Evolutionary conservation across 495 filamentous ascomycete genomes (phyloP).

Genomic region (Patellaria atrata): DNA sequence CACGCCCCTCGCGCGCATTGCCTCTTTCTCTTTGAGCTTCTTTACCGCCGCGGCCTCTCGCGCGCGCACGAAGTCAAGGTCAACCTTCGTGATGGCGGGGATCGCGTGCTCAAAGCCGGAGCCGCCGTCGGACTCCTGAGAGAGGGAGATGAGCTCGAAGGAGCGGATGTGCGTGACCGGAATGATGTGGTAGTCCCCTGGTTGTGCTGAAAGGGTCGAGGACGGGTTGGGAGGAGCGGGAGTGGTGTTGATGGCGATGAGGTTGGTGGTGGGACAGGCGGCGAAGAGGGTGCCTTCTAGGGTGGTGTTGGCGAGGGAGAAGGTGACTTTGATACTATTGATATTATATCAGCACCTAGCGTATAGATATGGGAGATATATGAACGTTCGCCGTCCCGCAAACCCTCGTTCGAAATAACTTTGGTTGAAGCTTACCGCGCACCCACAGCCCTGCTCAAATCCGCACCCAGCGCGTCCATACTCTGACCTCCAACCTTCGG

Average conservation of each 20-base stretch:
- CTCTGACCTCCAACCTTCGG: slow-evolving; percentile 20
- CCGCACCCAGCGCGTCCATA: slow-evolving; percentile 21
- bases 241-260: slow-evolving; percentile 45
- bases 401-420: too few species aligned
- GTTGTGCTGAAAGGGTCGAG: slow-evolving; percentile 29
- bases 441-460: slow-evolving; percentile 26
- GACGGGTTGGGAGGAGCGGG: slow-evolving; percentile 24
- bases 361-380: too few species aligned
- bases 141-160: slow-evolving; percentile 36
- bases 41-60: slow-evolving; percentile 40
- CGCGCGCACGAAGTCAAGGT: slow-evolving; percentile 36
- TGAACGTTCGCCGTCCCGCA: too few species aligned
- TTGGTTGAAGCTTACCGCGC: slow-evolving; percentile 25
- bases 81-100: slow-evolving; percentile 29
- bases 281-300: slow-evolving; percentile 54
- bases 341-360: slow-evolving; percentile 1
- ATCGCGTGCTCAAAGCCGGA: slow-evolving; percentile 18
- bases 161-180: slow-evolving; percentile 48
- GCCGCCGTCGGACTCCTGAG: slow-evolving; percentile 11
- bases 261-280: slow-evolving; percentile 50
- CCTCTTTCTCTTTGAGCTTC: slow-evolving; percentile 39
- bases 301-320: slow-evolving; percentile 35
- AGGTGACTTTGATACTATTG: slow-evolving; percentile 45
- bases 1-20: slow-evolving; percentile 45
- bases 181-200: slow-evolving; percentile 49